phyloP scores from a whole-genome alignment of 116 monocot genomes.

The Trichopus zeylanicus region DNA sequence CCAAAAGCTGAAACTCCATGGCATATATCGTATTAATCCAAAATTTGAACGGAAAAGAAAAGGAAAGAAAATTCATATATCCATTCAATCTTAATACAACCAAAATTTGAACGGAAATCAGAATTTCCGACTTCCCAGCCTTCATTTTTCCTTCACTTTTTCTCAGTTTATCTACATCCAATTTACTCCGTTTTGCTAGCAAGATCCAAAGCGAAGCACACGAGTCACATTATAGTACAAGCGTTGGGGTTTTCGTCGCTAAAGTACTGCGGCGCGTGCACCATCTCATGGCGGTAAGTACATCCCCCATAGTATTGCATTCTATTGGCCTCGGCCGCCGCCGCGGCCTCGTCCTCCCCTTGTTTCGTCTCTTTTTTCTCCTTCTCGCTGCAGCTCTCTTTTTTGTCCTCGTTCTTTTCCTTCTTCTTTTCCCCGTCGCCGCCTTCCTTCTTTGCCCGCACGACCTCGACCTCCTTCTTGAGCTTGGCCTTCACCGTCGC shows the following conservation, averaged over 20 bases:
- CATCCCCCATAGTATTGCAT: slow-evolving; percentile 23
- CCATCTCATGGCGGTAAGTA: slow-evolving; percentile 12
- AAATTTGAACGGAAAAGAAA: too few species aligned
- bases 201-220: background rate
- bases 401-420: background rate
- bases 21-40: too few species aligned
- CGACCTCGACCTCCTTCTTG: slow-evolving; percentile 6
- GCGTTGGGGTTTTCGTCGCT: slow-evolving; percentile 59
- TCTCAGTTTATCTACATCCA: background rate
- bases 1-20: too few species aligned
- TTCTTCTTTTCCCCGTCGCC: slow-evolving; percentile 15
- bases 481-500: slow-evolving; percentile 1
- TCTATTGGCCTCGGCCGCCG: slow-evolving; percentile 16
- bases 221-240: slow-evolving; percentile 47
- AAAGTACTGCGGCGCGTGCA: slow-evolving; percentile 42
- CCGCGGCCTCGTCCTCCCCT: background rate
- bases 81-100: too few species aligned
- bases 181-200: background rate
- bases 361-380: background rate
- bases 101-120: too few species aligned
- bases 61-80: too few species aligned
- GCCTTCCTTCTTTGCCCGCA: slow-evolving; percentile 6
- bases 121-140: too few species aligned
- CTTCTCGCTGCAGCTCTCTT: background rate
- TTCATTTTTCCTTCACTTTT: background rate